Evolutionary conservation across 352 stramenopile genomes (phyloP), one percentile per base, ranked within the genome.

Genomic region (Thalassiosira exigua): DNA sequence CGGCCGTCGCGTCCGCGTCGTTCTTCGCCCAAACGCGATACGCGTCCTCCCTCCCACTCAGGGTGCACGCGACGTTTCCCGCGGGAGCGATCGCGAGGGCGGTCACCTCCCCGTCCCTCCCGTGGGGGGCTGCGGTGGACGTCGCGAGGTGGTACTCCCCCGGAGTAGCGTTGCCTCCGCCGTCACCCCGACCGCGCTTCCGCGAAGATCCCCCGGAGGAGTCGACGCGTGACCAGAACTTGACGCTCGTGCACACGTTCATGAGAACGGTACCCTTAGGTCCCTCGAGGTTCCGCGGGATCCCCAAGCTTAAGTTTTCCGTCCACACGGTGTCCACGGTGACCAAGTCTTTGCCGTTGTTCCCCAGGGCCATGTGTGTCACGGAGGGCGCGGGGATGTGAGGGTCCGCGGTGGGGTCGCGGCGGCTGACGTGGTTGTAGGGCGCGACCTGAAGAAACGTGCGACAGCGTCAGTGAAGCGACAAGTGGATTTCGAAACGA

Each of bases 21-120:
- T 69, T 69, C 36, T 88, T 86, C 11, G 67, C 30, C 88, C 88
- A 94, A 12, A 94, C 41, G 2, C 86, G 82, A 77, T 92, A 94
- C 0, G 86, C 79, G 46, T 87, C 79, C 75, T 94, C 88, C 36
- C 87, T 75, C 50, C 73, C 66, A 50, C 88, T 94, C 1, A 92
- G 66, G 36, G 88, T 92, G 57, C 86, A 92, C 11, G 81, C 88
- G 5, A 69, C 72, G n/a, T 51, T 69, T 26, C 86, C 88, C 69
- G 80, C 44, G 21, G 66, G 64, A 17, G 77, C 68, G 17, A 91
- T 59, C 11, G 65, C 77, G 48, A 90, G 50, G 41, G 84, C 81
- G 54, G 70, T 87, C 1, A 94, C 60, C 27, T 58, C 52, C 3
- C 77, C 70, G 32, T 86, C 69, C 57, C 73, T 80, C 29, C 88